phyloP scores from a whole-genome alignment of 192 early-diverging fungal genomes.

The Oehlia diaphana region DNA sequence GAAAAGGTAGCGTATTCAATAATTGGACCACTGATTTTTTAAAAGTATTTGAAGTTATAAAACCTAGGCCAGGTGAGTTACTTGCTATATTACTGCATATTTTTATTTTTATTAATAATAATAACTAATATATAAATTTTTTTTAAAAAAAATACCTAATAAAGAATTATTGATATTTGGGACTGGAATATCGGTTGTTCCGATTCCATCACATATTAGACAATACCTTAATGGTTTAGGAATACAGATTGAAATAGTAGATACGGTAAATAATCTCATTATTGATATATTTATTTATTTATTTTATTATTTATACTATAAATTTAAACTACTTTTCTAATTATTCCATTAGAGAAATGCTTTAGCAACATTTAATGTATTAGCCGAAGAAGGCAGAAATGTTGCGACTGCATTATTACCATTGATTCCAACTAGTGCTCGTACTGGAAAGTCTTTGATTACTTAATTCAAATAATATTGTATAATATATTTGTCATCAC shows the following conservation, averaged over 20 bases:
- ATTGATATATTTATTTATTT: background rate
- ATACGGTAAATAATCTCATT: constrained; percentile 46
- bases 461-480: too few relatives aligned
- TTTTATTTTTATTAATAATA: background rate
- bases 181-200: constrained; percentile 54
- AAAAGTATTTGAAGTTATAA: constrained; percentile 55
- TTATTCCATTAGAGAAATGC: constrained; percentile 51
- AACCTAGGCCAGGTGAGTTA: constrained; percentile 58
- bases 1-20: constrained; percentile 30
- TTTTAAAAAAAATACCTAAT: background rate
- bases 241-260: constrained; percentile 59
- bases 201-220: constrained; percentile 49
- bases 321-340: constrained; percentile 1
- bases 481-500: too few relatives aligned
- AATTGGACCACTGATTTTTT: constrained; percentile 48
- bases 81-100: background rate
- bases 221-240: constrained; percentile 50
- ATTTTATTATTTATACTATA: constrained; percentile 7
- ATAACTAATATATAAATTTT: background rate
- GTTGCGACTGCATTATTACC: constrained; percentile 59
- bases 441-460: background rate
- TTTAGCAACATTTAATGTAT: constrained; percentile 54
- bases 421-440: constrained; percentile 37
- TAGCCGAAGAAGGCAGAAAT: constrained; percentile 59
- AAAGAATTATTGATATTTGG: constrained; percentile 61